phyloP scores from a whole-genome alignment of 2,329 filamentous ascomycete species.

The Thelonectria rubi region DNA sequence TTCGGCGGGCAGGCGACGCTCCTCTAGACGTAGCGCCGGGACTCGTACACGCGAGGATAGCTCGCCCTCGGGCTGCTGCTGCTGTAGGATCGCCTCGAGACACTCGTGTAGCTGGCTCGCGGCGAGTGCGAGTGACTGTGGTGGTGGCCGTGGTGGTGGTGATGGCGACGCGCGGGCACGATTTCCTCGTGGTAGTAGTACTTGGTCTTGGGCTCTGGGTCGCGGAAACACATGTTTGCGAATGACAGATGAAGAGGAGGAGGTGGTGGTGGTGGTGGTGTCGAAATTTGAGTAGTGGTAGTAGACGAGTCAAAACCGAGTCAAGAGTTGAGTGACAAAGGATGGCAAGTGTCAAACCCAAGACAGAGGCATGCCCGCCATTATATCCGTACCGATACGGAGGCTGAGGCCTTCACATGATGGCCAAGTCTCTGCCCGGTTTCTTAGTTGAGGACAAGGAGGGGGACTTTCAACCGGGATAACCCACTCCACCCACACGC shows the following conservation, averaged over 20 bases:
- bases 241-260: neutral
- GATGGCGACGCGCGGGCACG: slow-evolving; percentile 55
- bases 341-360: neutral
- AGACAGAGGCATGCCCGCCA: slow-evolving; percentile 26
- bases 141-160: slow-evolving; percentile 48
- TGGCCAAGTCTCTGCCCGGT: slow-evolving; percentile 36
- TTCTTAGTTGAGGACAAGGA: slow-evolving; percentile 38
- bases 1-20: neutral
- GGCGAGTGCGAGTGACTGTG: slow-evolving; percentile 46
- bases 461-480: slow-evolving; percentile 23
- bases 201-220: slow-evolving; percentile 52
- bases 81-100: slow-evolving; percentile 49
- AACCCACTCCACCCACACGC: slow-evolving; percentile 33
- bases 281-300: neutral
- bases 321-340: slow-evolving; percentile 16
- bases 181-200: slow-evolving; percentile 67
- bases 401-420: slow-evolving; percentile 30
- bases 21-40: slow-evolving; percentile 29
- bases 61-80: slow-evolving; percentile 55
- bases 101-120: slow-evolving; percentile 55
- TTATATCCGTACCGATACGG: slow-evolving; percentile 37
- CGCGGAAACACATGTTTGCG: slow-evolving; percentile 60
- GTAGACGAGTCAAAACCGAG: neutral
- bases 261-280: neutral
- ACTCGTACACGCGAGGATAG: slow-evolving; percentile 54